phyloP scores from a whole-genome alignment of 305 asterid species.

The Plantago coronopus region DNA sequence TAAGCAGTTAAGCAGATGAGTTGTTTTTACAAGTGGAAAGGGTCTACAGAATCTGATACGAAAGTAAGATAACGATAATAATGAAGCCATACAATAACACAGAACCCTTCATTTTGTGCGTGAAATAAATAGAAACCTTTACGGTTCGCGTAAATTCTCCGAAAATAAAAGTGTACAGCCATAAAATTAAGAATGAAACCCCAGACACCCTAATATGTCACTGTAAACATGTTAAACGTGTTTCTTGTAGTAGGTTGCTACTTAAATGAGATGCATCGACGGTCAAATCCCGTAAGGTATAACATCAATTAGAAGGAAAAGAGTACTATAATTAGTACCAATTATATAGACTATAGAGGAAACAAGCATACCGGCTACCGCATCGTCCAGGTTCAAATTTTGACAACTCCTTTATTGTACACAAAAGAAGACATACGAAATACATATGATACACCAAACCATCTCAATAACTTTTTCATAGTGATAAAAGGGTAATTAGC shows the following conservation, averaged over 20 bases:
- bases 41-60: not conserved
- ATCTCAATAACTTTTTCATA: constrained; percentile 14
- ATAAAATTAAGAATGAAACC: constrained; percentile 3
- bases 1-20: no score
- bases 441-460: constrained; percentile 16
- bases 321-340: constrained; percentile 8
- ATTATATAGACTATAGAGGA: constrained; percentile 6
- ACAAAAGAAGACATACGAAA: not conserved
- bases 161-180: constrained; percentile 2
- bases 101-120: constrained; percentile 2
- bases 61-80: not conserved
- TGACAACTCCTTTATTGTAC: not conserved
- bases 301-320: not conserved
- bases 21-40: not conserved
- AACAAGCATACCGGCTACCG: not conserved
- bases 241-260: constrained; percentile 19
- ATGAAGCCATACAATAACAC: constrained; percentile 7
- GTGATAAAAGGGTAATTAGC: not conserved
- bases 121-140: not conserved
- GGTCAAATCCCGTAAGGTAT: constrained; percentile 8
- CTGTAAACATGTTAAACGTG: constrained; percentile 8
- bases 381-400: not conserved
- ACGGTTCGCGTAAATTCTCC: constrained; percentile 10
- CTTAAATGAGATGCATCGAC: constrained; percentile 10
- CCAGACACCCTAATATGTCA: constrained; percentile 10